Evolutionary conservation across 2,329 filamentous ascomycete genomes (phyloP).

Genomic region (Magnaporthales sp.): DNA sequence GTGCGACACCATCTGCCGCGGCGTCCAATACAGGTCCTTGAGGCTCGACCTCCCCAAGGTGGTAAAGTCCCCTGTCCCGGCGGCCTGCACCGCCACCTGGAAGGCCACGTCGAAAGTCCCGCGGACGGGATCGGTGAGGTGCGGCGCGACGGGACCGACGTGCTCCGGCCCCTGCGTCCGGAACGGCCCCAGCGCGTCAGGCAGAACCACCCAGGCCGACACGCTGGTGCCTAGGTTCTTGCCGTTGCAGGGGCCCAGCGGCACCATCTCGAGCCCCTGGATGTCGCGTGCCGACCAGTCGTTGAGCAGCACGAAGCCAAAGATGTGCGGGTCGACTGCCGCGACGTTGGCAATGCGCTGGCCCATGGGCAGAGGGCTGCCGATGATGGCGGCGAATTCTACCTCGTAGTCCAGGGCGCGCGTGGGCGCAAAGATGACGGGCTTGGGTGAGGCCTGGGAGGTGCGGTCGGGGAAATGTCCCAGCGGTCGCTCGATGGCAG

Average conservation of each 20-base stretch:
- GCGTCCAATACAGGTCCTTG: conserved; percentile 5
- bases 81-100: conserved; percentile 17
- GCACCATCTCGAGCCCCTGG: conserved; percentile 51
- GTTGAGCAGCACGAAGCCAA: conserved; percentile 54
- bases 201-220: conserved; percentile 52
- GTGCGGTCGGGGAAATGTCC: not conserved
- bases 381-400: conserved; percentile 35
- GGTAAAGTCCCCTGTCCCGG: conserved; percentile 9
- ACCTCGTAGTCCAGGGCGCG: conserved; percentile 22
- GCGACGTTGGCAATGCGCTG: conserved; percentile 30
- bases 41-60: conserved; percentile 21
- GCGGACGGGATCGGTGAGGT: conserved; percentile 23
- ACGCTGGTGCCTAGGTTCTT: conserved; percentile 54
- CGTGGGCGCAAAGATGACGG: not conserved
- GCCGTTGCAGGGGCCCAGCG: conserved; percentile 50
- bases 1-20: conserved; percentile 4
- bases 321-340: conserved; percentile 46
- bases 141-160: conserved; percentile 16
- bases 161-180: conserved; percentile 29
- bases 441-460: not conserved
- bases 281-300: conserved; percentile 58
- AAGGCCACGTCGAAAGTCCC: conserved; percentile 25
- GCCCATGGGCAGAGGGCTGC: conserved; percentile 27
- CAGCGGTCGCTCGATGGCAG: conserved; percentile 27
- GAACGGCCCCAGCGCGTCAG: conserved; percentile 52